Evolutionary conservation across 2,329 filamentous ascomycete species (phyloP).

Genomic region (Chalaropsis ovoidea): DNA sequence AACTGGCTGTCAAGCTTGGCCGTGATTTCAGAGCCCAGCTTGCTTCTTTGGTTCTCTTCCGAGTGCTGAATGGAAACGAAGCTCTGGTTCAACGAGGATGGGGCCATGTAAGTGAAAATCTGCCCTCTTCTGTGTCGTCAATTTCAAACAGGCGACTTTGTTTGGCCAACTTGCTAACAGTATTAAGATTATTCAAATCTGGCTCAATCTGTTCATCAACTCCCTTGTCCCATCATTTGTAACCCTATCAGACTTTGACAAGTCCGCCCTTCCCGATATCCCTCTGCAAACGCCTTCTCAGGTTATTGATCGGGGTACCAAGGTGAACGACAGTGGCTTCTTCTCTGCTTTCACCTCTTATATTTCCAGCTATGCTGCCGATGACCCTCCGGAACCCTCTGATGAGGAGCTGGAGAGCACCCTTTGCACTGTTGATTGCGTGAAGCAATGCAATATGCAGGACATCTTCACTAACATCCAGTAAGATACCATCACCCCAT

Average conservation of each 20-base stretch:
- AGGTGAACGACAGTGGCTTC: constrained; percentile 68
- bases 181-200: constrained; percentile 75
- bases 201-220: constrained; percentile 92
- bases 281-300: constrained; percentile 85
- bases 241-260: constrained; percentile 36
- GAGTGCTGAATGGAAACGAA: constrained; percentile 80
- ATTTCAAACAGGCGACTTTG: background rate
- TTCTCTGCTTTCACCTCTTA: constrained; percentile 94
- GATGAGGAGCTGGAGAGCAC: constrained; percentile 96
- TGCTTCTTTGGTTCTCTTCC: constrained; percentile 89
- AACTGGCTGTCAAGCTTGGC: constrained; percentile 90
- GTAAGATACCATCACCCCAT: constrained; percentile 39
- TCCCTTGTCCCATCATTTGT: constrained; percentile 81
- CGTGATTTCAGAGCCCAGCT: constrained; percentile 88
- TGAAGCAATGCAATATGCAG: constrained; percentile 78
- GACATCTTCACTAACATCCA: constrained; percentile 74
- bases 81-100: constrained; percentile 63
- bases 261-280: constrained; percentile 55
- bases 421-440: constrained; percentile 84
- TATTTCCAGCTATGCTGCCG: constrained; percentile 95
- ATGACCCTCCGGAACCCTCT: constrained; percentile 93
- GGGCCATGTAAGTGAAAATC: constrained; percentile 55
- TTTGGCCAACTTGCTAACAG: constrained; percentile 32
- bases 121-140: background rate
- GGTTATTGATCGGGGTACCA: constrained; percentile 77